Percentiles rank a stretch among this genome's conserved stretches.
phyloP scores from a whole-genome alignment of 2,329 filamentous ascomycete species.

The Lachnellula subtilissima region DNA sequence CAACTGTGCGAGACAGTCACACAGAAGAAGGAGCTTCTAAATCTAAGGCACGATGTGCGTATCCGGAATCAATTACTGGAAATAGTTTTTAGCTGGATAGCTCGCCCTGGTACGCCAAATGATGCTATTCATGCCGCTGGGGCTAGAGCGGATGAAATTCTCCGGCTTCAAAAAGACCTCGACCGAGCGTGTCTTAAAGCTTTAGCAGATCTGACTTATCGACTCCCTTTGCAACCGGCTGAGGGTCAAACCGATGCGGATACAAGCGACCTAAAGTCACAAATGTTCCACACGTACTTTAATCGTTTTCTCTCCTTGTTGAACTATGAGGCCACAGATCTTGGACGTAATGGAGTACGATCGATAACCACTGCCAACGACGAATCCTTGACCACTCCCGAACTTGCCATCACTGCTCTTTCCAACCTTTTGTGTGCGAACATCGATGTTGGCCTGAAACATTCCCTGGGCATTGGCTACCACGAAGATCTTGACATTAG shows the following conservation, averaged over 20 bases:
- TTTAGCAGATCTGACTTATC: constrained; percentile 61
- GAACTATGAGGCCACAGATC: constrained; percentile 50
- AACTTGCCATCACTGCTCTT: constrained; percentile 61
- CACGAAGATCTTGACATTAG: constrained; percentile 66
- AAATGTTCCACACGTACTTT: constrained; percentile 69
- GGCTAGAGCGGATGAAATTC: constrained; percentile 51
- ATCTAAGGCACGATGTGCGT: constrained; percentile 62
- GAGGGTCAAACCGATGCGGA: constrained; percentile 63
- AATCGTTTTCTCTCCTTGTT: constrained; percentile 63
- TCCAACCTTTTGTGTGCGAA: constrained; percentile 67
- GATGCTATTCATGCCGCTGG: constrained; percentile 34
- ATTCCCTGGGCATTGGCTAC: constrained; percentile 65
- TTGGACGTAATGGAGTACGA: constrained; percentile 39
- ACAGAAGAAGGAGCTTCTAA: constrained; percentile 62
- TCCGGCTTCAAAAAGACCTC: constrained; percentile 58
- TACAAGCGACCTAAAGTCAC: constrained; percentile 63
- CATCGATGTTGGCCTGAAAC: constrained; percentile 66
- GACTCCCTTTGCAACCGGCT: constrained; percentile 60
- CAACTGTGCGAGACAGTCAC: constrained; percentile 62
- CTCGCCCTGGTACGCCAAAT: constrained; percentile 53
- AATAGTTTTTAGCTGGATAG: constrained; percentile 65
- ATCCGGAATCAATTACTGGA: constrained; percentile 65
- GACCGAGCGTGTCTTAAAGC: constrained; percentile 61
- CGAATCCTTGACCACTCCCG: constrained; percentile 51
- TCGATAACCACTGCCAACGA: constrained; percentile 42